Base-by-base conservation (phyloP, 2,329 filamentous ascomycete species). In the Claviceps sp. region DNA sequence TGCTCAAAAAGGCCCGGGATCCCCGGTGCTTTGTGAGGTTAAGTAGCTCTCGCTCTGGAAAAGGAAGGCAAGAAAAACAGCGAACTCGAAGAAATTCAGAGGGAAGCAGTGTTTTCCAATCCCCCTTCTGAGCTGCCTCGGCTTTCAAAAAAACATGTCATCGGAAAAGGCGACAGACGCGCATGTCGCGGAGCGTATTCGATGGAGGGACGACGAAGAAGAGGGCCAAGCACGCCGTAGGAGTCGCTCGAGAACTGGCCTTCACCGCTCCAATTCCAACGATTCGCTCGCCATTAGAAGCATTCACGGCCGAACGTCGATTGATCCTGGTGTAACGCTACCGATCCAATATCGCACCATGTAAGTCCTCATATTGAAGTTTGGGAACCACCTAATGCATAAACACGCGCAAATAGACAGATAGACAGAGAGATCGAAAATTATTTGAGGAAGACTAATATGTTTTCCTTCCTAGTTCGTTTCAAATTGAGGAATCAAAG, bases 321-420 rank as follows among this genome's bases (percentile, higher is more conserved):
- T 62, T 36, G 62, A 63, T 47, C 62, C 62, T 2, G 56, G 59
- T 5, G 14, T 60, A 7, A 58, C 61, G 2, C 62, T 78, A 48
- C 75, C 75, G n/a, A 75, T 78, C 50, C 72, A 77, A 55, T 79
- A 78, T 59, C 72, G 75, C 45, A 78, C 74, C 3, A 64, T 77
- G 66, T 77, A 70, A 70, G 70, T 58, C 16, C 26, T 9, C 18
- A 38, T 50, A 34, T 20, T 5, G 9, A 18, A 7, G 16, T n/a
- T n/a, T 6, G 11, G 24, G 36, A 26, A 11, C 30, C 24, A 36
- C 18, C 20, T 41, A 14, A 26, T 16, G 4, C 43, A 9, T 4
- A 42, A 9, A 11, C 20, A 22, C 9, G 9, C 20, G 18, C 18
- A 16, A 30, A 44, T 24, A 18, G 5, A 18, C 22, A n/a, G 13